Conservation (phyloP, 495 filamentous ascomycete species). For the Lophiostoma macrostomum region DNA sequence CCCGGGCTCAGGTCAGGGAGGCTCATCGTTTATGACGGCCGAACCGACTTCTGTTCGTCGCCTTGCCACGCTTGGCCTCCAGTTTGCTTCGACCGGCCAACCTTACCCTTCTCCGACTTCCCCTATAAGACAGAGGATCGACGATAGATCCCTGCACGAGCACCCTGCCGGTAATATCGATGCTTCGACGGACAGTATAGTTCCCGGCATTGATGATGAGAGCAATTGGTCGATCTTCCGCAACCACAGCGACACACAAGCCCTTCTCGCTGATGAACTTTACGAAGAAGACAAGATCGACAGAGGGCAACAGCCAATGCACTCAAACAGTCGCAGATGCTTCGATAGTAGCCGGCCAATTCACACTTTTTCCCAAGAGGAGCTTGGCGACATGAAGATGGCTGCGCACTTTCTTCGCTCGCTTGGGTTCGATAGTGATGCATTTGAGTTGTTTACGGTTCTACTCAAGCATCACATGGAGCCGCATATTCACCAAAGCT, state of each 20-base stretch:
- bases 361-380: slow-evolving; percentile 17
- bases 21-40: background rate
- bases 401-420: slow-evolving; percentile 17
- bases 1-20: background rate
- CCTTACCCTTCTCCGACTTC: background rate
- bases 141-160: background rate
- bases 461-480: slow-evolving; percentile 14
- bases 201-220: slow-evolving; percentile 1
- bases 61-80: background rate
- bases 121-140: background rate
- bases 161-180: background rate
- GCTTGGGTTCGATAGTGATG: slow-evolving; percentile 19
- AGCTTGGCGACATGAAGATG: slow-evolving; percentile 22
- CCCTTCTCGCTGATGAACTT: background rate
- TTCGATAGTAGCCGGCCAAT: slow-evolving; percentile 22
- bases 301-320: background rate
- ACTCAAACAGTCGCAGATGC: background rate
- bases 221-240: slow-evolving; percentile 3
- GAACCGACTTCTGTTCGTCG: background rate
- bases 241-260: slow-evolving; percentile 1
- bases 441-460: slow-evolving; percentile 18
- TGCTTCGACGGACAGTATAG: background rate
- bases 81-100: background rate
- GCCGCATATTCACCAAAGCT: background rate
- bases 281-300: background rate